Base-by-base conservation (phyloP, 2,329 filamentous ascomycete genomes). In the Aspergillus sp. region DNA sequence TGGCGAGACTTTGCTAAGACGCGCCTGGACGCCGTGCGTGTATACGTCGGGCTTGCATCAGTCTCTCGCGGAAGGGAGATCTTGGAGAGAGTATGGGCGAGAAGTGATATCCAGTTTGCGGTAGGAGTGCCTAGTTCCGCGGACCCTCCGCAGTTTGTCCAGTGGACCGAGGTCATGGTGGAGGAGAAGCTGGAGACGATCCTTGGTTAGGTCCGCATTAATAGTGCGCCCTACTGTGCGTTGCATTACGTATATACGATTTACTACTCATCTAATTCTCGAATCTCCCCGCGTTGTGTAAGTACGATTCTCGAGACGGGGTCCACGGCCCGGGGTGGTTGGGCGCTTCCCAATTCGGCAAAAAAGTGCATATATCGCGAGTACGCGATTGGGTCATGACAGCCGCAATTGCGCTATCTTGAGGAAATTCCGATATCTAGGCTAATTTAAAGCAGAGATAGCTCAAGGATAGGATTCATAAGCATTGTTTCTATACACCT, bases 81-180 rank as follows among this genome's bases (percentile, higher is more conserved):
- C 20, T 42, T 59, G 12, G 53, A 59, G 6, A 59, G 34, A 34
- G 57, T 59, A 4, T 59, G 52, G 57, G 37, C 34, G 7, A 19
- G 12, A n/a, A 27, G 46, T 11, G 52, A 44, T 27, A 4, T 56
- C 7, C 22, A 33, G 13, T 15, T 4, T 3, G 52, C 42, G 13
- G 40, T 47, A 6, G 13, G 33, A 17, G 5, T 6, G n/a, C 3
- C 24, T 4, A 3, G 1, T 30, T 4, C 27, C 9, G 9, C 8
- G 15, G 8, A 6, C 7, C n/a, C 5, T n/a, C 13, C 4, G 13
- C 6, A 33, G 24, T 48, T 33, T 5, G 45, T 33, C 3, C 24
- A 17, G 24, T 48, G 45, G 24, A 20, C 8, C n/a, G 45, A 48
- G 7, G 45, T 48, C 3, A 48, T 48, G 24, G 45, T 48, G n/a